These are phyloP conservation scores for Suhomyces prunicola DNA, from an alignment of 805 yeast genomes.

Conservation along the genomic window DNA sequence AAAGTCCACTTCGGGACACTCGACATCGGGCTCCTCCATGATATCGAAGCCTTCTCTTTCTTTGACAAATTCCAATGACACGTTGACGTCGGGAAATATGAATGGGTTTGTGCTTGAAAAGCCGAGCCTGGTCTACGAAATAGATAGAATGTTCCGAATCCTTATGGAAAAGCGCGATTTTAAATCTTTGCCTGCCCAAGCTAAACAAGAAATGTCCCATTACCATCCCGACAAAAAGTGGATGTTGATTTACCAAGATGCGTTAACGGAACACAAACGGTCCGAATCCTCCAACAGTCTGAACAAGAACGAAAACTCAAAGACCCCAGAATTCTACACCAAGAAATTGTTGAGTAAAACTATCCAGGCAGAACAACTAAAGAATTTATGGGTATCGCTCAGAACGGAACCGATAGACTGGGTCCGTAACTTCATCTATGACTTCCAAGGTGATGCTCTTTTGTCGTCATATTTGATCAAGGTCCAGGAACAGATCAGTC, in stretches of 20 bases:
- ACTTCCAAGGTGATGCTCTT: constrained; percentile 76
- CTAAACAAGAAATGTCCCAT: constrained; percentile 70
- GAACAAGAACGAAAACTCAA: constrained; percentile 27
- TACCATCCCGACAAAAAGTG: constrained; percentile 81
- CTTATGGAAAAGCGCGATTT: constrained; percentile 84
- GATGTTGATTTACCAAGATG: constrained; percentile 87
- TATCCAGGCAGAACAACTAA: constrained; percentile 67
- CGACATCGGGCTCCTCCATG: constrained; percentile 11
- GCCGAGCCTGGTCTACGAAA: constrained; percentile 62
- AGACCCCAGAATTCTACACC: constrained; percentile 74
- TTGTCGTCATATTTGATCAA: constrained; percentile 55
- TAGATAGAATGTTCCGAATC: constrained; percentile 72
- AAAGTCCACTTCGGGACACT: constrained; percentile 13
- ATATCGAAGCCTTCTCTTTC: constrained; percentile 27
- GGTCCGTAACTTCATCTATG: constrained; percentile 72
- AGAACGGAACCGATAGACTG: constrained; percentile 84
- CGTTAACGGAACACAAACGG: constrained; percentile 69
- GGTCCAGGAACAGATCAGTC: constrained; percentile 48
- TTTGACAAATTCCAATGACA: constrained; percentile 14
- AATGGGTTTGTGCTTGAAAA: constrained; percentile 49
- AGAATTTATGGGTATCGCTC: constrained; percentile 84
- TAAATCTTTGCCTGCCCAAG: constrained; percentile 63
- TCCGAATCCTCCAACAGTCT: constrained; percentile 19
- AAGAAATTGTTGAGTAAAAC: constrained; percentile 66
- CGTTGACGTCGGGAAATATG: constrained; percentile 11